These are phyloP conservation scores for Cyclocybe aegerita DNA, from an alignment of 768 basidiomycete species.

Conservation along the genomic window DNA sequence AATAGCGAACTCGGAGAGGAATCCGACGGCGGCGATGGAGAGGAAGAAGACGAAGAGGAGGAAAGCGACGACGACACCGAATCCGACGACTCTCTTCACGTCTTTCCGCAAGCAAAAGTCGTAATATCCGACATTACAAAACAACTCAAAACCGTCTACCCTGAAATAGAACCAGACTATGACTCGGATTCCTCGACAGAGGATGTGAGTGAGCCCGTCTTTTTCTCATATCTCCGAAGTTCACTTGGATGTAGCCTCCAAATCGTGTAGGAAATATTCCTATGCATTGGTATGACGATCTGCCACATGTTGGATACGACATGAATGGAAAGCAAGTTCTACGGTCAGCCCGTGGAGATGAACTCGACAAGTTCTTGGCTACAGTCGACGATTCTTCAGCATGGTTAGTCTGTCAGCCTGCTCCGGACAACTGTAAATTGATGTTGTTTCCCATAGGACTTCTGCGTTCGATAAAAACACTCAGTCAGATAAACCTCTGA, in stretches of 20 bases:
- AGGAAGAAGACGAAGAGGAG: constrained; percentile 41
- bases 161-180: constrained; percentile 88
- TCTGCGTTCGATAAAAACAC: constrained; percentile 88
- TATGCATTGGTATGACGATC: constrained; percentile 98
- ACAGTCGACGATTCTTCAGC: constrained; percentile 90
- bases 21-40: constrained; percentile 33
- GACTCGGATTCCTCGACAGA: constrained; percentile 92
- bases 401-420: constrained; percentile 57
- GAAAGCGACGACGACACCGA: constrained; percentile 35
- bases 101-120: constrained; percentile 66
- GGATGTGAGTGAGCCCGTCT: constrained; percentile 56
- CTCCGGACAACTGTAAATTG: background rate
- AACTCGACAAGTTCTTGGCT: constrained; percentile 93
- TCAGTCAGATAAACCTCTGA: constrained; percentile 83
- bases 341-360: constrained; percentile 92
- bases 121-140: constrained; percentile 81
- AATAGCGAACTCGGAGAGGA: constrained; percentile 43
- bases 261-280: constrained; percentile 95
- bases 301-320: constrained; percentile 98
- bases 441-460: constrained; percentile 53
- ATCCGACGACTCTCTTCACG: constrained; percentile 47
- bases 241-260: constrained; percentile 59
- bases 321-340: constrained; percentile 93
- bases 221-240: constrained; percentile 6
- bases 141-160: constrained; percentile 80